Evolutionary conservation across 345 rosid species (phyloP).

Genomic region (Cardiospermum halicacabum): DNA sequence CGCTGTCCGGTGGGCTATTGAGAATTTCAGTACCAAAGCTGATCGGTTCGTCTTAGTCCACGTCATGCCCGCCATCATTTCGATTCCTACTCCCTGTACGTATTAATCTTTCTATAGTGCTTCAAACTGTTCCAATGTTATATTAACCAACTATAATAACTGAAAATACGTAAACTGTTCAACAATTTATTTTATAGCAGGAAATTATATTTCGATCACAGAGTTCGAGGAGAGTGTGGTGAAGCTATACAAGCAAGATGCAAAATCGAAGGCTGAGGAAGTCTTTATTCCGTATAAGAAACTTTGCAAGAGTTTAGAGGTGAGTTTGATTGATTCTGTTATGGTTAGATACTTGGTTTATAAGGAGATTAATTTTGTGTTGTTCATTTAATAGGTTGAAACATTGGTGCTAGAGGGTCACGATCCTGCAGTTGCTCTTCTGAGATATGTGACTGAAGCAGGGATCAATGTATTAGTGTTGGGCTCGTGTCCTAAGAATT

Average conservation of each 20-base stretch:
- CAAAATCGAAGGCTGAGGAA: conserved; percentile 39
- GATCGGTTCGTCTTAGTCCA: conserved; percentile 67
- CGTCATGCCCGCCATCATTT: conserved; percentile 59
- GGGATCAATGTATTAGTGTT: conserved; percentile 55
- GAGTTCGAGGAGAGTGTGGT: conserved; percentile 72
- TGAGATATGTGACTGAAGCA: conserved; percentile 37
- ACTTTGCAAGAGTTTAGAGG: conserved; percentile 46
- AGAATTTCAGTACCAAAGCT: conserved; percentile 42
- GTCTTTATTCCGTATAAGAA: conserved; percentile 49
- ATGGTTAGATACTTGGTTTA: background rate
- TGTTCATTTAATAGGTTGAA: conserved; percentile 45
- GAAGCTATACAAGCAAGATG: conserved; percentile 53
- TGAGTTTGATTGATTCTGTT: conserved; percentile 9
- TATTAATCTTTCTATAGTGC: background rate
- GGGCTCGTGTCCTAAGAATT: conserved; percentile 61
- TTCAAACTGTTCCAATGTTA: background rate
- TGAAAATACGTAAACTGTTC: background rate
- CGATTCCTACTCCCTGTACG: conserved; percentile 72
- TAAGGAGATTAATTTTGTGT: background rate
- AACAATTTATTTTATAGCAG: conserved; percentile 31
- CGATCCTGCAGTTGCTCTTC: conserved; percentile 58
- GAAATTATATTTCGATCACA: conserved; percentile 50
- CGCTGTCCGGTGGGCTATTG: conserved; percentile 73
- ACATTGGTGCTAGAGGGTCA: conserved; percentile 66
- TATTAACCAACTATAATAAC: too few relatives aligned